Base-by-base conservation (phyloP, 257 asterid genomes). In the Capsicum baccatum region DNA sequence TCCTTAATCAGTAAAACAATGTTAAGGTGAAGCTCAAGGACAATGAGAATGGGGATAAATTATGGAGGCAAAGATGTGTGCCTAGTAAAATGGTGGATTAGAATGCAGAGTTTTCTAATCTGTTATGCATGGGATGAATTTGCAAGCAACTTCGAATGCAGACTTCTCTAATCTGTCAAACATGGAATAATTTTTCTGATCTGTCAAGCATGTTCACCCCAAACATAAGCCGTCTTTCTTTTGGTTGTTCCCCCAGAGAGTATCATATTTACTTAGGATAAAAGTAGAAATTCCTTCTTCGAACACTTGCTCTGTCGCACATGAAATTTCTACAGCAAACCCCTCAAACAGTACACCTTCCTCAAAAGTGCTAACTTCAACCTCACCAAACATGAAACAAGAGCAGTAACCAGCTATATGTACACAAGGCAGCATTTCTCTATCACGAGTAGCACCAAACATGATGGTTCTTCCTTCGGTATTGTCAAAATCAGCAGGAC, bases 151-250 rank as follows among this genome's bases (percentile, higher is more conserved):
- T 50, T 50, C 52, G 2, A 52, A 48, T 48, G 44, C 11, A 13
- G n/a, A 74, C 48, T 76, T 76, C 9, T 54, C 48, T 13, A 21
- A 26, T 76, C 60, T 19, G 59, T 19, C 44, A 1, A 48, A 12
- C 42, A 73, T 73, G 42, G 44, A 21, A 4, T n/a, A 42, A 12
- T n/a, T 19, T 10, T 13, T 33, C 73, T 6, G 47, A 33, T 33
- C 78, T 15, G 78, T 39, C 54, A n/a, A 39, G 64, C 64, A 78
- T 13, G 82, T 78, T 78, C 82, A 74, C 81, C 21, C 62, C 62
- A 74, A 74, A 74, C 0, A 14, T 19, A 74, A 13, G n/a, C 58
- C 12, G 12, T 73, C 60, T 11, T 73, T 48, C 59, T 74, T 74
- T 50, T 50, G 81, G 62, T 50, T 50, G 81, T 13, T 13, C 16